phyloP scores from a whole-genome alignment of 306 rosid species.

The Sphenostylis stenocarpa region DNA sequence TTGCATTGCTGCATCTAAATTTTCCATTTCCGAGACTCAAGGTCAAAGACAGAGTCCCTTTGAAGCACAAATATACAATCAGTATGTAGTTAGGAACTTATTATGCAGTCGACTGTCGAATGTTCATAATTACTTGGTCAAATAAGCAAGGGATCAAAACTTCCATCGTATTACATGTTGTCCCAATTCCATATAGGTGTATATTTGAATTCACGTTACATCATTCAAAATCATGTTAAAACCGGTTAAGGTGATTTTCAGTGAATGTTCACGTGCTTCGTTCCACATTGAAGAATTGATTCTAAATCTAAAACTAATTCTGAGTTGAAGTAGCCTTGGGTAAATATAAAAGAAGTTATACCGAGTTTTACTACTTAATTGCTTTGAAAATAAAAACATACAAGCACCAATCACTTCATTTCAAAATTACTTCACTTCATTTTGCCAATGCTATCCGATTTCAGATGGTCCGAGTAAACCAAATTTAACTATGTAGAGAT shows the following conservation, averaged over 20 bases:
- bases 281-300: background rate
- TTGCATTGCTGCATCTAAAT: background rate
- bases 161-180: background rate
- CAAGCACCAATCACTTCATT: background rate
- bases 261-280: background rate
- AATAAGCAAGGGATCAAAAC: background rate
- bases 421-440: too few relatives aligned
- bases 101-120: background rate
- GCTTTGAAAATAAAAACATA: background rate
- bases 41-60: background rate
- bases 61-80: background rate
- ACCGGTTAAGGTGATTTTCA: background rate
- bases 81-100: too few relatives aligned
- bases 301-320: background rate
- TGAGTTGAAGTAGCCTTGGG: background rate
- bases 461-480: background rate
- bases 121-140: background rate
- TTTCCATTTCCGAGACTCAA: background rate
- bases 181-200: background rate
- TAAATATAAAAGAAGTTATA: background rate
- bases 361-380: background rate
- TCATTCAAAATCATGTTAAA: background rate
- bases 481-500: background rate
- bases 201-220: background rate
- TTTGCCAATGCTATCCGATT: too few relatives aligned